Evolutionary conservation across 306 rosid genomes (phyloP).

Genomic region (Ormosia semicastrata): DNA sequence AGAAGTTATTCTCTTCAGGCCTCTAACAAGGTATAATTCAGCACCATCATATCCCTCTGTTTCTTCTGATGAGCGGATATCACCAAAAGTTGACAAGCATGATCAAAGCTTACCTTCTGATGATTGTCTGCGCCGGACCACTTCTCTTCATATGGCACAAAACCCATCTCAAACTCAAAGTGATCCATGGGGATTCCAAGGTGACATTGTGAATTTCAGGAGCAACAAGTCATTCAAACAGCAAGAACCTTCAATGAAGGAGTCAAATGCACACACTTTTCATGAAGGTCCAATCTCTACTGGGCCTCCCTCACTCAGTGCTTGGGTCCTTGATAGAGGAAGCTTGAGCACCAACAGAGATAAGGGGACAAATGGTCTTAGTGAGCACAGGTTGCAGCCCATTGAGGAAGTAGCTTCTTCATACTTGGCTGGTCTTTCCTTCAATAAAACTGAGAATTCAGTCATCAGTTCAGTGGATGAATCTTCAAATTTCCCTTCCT

Average conservation of each 20-base stretch:
- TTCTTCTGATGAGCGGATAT: conserved; percentile 27
- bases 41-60: conserved; percentile 56
- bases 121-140: conserved; percentile 84
- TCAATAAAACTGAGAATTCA: conserved; percentile 40
- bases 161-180: conserved; percentile 47
- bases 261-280: conserved; percentile 34
- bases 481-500: conserved; percentile 30
- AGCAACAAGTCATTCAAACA: conserved; percentile 40
- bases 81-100: conserved; percentile 43
- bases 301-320: conserved; percentile 93
- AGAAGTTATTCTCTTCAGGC: conserved; percentile 93
- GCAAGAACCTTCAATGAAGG: conserved; percentile 47
- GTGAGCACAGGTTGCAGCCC: conserved; percentile 51
- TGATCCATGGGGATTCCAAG: conserved; percentile 49
- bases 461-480: conserved; percentile 7
- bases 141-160: conserved; percentile 84
- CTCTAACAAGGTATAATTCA: conserved; percentile 77
- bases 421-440: conserved; percentile 45
- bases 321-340: conserved; percentile 76
- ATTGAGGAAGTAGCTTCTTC: conserved; percentile 63
- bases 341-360: conserved; percentile 45
- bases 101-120: conserved; percentile 48
- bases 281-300: conserved; percentile 52
- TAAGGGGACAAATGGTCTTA: conserved; percentile 35
- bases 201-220: conserved; percentile 39